Conservation (phyloP, 768 basidiomycete species). For the Trametes gibbosa region DNA sequence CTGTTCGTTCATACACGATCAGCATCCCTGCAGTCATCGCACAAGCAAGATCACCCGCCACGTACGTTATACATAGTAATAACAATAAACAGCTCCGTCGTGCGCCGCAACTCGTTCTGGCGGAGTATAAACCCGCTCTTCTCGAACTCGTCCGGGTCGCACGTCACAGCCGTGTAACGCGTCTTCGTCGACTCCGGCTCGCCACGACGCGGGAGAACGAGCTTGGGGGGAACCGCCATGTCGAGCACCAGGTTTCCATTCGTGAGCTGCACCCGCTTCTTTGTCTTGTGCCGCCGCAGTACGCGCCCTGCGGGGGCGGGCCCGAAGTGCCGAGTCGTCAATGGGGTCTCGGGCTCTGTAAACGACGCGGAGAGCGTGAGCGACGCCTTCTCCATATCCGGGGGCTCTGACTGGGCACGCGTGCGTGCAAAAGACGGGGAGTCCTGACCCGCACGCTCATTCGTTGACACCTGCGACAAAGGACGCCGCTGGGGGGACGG, state of each 20-base stretch:
- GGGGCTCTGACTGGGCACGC: constrained; percentile 13
- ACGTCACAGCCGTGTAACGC: constrained; percentile 87
- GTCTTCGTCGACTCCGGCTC: constrained; percentile 72
- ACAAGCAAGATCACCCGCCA: constrained; percentile 4
- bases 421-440: background rate
- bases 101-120: constrained; percentile 74
- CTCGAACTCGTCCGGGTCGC: constrained; percentile 92
- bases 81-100: constrained; percentile 90
- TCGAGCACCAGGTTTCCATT: constrained; percentile 89
- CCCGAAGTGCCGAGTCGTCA: constrained; percentile 80
- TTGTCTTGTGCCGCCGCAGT: constrained; percentile 66
- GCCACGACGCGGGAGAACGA: constrained; percentile 70
- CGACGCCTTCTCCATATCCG: constrained; percentile 21
- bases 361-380: constrained; percentile 12
- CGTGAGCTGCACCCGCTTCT: constrained; percentile 79
- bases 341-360: constrained; percentile 34
- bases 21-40: background rate
- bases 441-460: constrained; percentile 8
- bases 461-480: constrained; percentile 7
- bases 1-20: constrained; percentile 33
- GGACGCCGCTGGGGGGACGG: constrained; percentile 15
- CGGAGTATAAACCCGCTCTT: constrained; percentile 79
- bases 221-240: constrained; percentile 77
- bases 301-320: constrained; percentile 83
- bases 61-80: constrained; percentile 96